Percentiles rank a stretch among this genome's conserved stretches.
Conservation (phyloP, 345 rosid genomes). For the Limnanthes douglasii region DNA sequence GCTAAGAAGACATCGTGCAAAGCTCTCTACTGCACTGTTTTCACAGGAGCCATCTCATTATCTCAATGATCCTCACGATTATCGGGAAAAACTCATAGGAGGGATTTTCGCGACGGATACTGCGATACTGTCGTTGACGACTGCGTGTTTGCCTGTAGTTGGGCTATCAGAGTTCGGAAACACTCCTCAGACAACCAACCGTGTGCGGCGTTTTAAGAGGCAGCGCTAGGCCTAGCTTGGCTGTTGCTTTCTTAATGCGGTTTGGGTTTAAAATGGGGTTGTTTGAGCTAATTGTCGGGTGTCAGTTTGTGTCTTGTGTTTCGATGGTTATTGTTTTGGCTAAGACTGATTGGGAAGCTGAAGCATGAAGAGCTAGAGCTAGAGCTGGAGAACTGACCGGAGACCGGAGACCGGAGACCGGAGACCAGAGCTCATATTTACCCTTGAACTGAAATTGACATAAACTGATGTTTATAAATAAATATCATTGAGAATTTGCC, state of each 20-base stretch:
- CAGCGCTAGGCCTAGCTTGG: constrained; percentile 40
- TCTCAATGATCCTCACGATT: constrained; percentile 20
- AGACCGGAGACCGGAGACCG: no score
- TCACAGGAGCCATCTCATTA: constrained; percentile 14
- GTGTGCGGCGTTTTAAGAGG: constrained; percentile 40
- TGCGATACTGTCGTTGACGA: constrained; percentile 23
- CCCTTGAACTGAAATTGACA: no score
- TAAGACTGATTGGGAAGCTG: constrained; percentile 27
- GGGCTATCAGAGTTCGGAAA: constrained; percentile 45
- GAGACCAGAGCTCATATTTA: no score
- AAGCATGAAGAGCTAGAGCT: constrained; percentile 23
- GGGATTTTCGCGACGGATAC: constrained; percentile 21
- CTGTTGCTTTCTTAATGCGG: constrained; percentile 23
- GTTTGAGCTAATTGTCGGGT: constrained; percentile 20
- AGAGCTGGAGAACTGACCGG: no score
- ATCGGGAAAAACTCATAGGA: constrained; percentile 27
- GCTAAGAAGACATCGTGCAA: constrained; percentile 20
- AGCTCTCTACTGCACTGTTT: constrained; percentile 20
- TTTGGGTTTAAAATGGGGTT: constrained; percentile 19
- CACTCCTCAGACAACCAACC: constrained; percentile 50
- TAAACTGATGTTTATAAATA: no score
- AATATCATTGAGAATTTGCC: no score
- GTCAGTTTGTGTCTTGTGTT: no score
- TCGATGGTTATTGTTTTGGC: no score
- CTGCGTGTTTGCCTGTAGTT: constrained; percentile 25